Evolutionary conservation across 1,139 yeast species (phyloP), one percentile per base, ranked within the genome.

Genomic region (Geotrichum fermentans): DNA sequence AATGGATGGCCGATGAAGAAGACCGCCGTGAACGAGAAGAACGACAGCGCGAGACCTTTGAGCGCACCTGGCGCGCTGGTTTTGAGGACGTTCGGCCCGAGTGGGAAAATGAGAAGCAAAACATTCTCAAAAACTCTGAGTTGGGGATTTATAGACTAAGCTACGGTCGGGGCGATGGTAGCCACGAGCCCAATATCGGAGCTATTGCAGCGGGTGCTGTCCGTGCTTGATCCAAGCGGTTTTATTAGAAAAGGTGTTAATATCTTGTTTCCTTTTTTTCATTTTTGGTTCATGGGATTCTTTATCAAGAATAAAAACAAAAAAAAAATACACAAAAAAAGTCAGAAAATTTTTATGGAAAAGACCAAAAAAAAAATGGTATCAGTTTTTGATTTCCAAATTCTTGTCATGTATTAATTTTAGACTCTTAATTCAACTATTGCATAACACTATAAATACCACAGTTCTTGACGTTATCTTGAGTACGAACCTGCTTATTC

Each of bases 1-100:
- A 85, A 64, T 87, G 95, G 95, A 85, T 88, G 95, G 96, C 95
- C 0, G 79, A 85, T 60, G 96, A 88, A 66, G 96, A 88, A 65
- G 80, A 80, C 51, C 78, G 94, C 56, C 80, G 78, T 60, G 72
- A 77, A 55, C 83, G 80, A 63, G 88, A 84, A 61, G 80, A 78
- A 44, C 77, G 79, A 63, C 72, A 81, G 53, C 78, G 77, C 61
- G 81, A 80, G 62, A 79, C 82, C 51, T 85, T 84, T 65, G 83
- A 83, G 58, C 80, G 80, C 61, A 80, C 82, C 29, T 87, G 92
- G 87, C 78, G 74, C 55, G 74, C 78, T 55, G 95, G 90, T 1
- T 87, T 84, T 62, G 83, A 80, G 58, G 87, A 83, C 61, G 86
- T 84, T 47, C 78, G 77, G 58, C 73, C 72, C 30, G 79, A 77